Percentiles rank a stretch among this genome's conserved stretches.
phyloP scores from a whole-genome alignment of 352 stramenopile species.

The Phytophthora palmivora region DNA sequence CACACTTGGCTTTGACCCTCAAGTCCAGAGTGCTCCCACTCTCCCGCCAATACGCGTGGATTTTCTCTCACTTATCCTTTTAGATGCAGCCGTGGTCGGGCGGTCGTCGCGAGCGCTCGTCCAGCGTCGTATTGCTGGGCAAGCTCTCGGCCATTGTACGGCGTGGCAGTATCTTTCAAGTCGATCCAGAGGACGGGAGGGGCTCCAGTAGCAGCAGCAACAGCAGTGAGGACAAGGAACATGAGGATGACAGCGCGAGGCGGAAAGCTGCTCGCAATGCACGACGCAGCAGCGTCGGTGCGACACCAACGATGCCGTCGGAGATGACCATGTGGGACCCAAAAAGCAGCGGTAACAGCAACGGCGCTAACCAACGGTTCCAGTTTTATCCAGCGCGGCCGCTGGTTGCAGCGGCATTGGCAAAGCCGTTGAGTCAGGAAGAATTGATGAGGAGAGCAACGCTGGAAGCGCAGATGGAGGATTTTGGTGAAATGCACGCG shows the following conservation, averaged over 20 bases:
- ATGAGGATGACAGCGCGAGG: slow-evolving; percentile 7
- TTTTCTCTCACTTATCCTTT: slow-evolving; percentile 8
- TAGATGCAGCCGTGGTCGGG: slow-evolving; percentile 43
- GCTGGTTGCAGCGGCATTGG: slow-evolving; percentile 31
- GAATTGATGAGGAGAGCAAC: slow-evolving; percentile 34
- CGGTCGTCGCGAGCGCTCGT: slow-evolving; percentile 44
- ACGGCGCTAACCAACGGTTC: slow-evolving; percentile 33
- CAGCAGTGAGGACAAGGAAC: slow-evolving; percentile 22
- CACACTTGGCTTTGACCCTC: slow-evolving; percentile 2
- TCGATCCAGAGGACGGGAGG: slow-evolving; percentile 30
- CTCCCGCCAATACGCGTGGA: slow-evolving; percentile 2
- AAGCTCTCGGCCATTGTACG: slow-evolving; percentile 63
- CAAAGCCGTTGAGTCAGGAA: slow-evolving; percentile 30
- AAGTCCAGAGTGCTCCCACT: slow-evolving; percentile 18
- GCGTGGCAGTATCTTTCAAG: slow-evolving; percentile 45
- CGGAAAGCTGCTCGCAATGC: neutral
- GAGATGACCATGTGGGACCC: slow-evolving; percentile 39
- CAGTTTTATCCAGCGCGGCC: slow-evolving; percentile 46
- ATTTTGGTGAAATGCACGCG: slow-evolving; percentile 41
- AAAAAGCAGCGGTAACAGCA: slow-evolving; percentile 1
- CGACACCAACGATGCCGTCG: slow-evolving; percentile 20
- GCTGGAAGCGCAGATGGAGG: slow-evolving; percentile 27
- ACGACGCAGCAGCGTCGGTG: slow-evolving; percentile 24
- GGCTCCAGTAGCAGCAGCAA: slow-evolving; percentile 26
- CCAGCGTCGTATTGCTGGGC: slow-evolving; percentile 51